Conservation (phyloP, 2,329 filamentous ascomycete species). For the Colletotrichum zoysiae region DNA sequence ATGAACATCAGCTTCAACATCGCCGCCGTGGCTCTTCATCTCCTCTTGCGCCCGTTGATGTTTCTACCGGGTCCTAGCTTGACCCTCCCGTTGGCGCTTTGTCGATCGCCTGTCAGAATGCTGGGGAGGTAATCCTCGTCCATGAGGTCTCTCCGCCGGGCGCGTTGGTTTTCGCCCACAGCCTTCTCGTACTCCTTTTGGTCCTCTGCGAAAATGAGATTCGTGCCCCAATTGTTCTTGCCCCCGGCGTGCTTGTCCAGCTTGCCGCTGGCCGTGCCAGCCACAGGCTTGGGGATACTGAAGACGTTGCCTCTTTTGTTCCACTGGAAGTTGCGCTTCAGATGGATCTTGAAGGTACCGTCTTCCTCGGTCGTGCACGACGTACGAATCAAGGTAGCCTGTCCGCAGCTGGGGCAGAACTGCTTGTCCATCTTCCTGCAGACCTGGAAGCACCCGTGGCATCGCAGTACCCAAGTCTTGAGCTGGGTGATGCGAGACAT, state of each 20-base stretch:
- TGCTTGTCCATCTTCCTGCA: conserved; percentile 88
- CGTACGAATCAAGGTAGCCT: conserved; percentile 85
- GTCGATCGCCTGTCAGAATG: conserved; percentile 84
- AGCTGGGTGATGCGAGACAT: conserved; percentile 86
- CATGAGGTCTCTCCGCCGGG: conserved; percentile 86
- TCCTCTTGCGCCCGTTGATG: conserved; percentile 69
- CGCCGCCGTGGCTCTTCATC: conserved; percentile 6
- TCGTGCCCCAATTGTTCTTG: conserved; percentile 87
- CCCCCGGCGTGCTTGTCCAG: conserved; percentile 73
- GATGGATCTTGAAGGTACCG: conserved; percentile 85
- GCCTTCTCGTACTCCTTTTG: conserved; percentile 90
- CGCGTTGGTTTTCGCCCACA: conserved; percentile 72
- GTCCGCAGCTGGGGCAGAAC: conserved; percentile 93
- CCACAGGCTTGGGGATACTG: conserved; percentile 90
- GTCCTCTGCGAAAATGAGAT: conserved; percentile 90
- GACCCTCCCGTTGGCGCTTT: conserved; percentile 72
- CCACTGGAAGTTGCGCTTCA: conserved; percentile 97
- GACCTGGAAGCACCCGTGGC: conserved; percentile 91
- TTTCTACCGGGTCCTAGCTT: conserved; percentile 88
- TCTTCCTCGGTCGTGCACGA: conserved; percentile 85
- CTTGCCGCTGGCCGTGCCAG: conserved; percentile 85
- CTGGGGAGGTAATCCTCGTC: conserved; percentile 92
- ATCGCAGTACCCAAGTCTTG: conserved; percentile 90
- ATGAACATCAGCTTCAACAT: conserved; percentile 23
- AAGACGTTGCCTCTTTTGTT: conserved; percentile 93